These are phyloP conservation scores for Ogataea pini DNA, from an alignment of 805 yeast genomes.

Conservation along the genomic window DNA sequence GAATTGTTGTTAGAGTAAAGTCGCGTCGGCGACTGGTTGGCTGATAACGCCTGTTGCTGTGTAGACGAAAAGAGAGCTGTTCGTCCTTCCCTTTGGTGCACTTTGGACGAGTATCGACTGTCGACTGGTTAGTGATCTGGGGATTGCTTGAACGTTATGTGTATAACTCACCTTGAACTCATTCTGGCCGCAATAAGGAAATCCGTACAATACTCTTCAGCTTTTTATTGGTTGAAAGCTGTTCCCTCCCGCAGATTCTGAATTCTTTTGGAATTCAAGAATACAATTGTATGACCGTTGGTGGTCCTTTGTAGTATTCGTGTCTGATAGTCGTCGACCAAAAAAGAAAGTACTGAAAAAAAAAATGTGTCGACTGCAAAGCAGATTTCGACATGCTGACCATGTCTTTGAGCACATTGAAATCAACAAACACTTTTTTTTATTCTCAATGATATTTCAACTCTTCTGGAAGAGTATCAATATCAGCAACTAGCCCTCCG, in stretches of 20 bases:
- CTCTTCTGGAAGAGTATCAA: too few relatives aligned
- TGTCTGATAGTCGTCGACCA: slow-evolving; percentile 2
- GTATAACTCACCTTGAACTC: slow-evolving; percentile 24
- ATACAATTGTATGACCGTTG: too few relatives aligned
- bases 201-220: too few relatives aligned
- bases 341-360: not conserved
- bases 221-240: too few relatives aligned
- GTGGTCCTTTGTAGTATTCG: not conserved
- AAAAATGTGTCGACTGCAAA: not conserved
- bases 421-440: not conserved
- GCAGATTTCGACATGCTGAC: not conserved
- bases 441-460: too few relatives aligned
- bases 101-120: slow-evolving; percentile 35
- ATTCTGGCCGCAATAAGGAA: slow-evolving; percentile 5
- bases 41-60: slow-evolving; percentile 20
- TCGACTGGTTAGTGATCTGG: not conserved
- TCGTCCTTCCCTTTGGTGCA: slow-evolving; percentile 33
- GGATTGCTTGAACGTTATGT: not conserved
- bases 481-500: not conserved
- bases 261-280: too few relatives aligned
- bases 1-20: slow-evolving; percentile 11
- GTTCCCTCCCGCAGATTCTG: too few relatives aligned
- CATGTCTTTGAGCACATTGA: not conserved
- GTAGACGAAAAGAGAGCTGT: slow-evolving; percentile 28
- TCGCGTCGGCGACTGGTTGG: slow-evolving; percentile 17